These are phyloP conservation scores for Hibiscus tridactylites DNA, from an alignment of 345 rosid species.

Conservation along the genomic window DNA sequence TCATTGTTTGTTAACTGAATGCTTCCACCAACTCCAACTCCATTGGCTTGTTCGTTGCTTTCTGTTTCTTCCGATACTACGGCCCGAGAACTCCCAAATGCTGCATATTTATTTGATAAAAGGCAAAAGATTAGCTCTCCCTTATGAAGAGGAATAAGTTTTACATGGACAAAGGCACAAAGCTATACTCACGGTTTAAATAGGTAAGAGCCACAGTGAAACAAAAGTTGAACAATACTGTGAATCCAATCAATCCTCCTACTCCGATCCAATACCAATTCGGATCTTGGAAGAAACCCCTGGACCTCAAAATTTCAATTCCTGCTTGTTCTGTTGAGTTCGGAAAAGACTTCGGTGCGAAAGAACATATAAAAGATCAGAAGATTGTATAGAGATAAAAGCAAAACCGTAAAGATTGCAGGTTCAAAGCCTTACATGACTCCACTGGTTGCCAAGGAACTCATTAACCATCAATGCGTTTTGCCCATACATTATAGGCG, in stretches of 20 bases:
- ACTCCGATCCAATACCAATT: slow-evolving; percentile 72
- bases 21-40: slow-evolving; percentile 25
- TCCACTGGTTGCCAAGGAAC: slow-evolving; percentile 65
- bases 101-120: slow-evolving; percentile 25
- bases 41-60: slow-evolving; percentile 12
- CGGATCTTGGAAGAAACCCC: slow-evolving; percentile 34
- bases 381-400: background rate
- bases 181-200: slow-evolving; percentile 37
- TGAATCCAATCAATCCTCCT: slow-evolving; percentile 42
- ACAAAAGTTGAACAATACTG: slow-evolving; percentile 36
- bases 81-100: slow-evolving; percentile 46
- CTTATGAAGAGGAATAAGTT: slow-evolving; percentile 1
- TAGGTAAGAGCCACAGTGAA: slow-evolving; percentile 44
- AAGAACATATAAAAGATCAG: background rate
- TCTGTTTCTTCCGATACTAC: slow-evolving; percentile 36
- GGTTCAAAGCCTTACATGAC: slow-evolving; percentile 28
- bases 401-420: background rate
- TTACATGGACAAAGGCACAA: slow-evolving; percentile 10
- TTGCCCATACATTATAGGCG: slow-evolving; percentile 77
- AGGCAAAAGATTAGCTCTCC: background rate
- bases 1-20: slow-evolving; percentile 20
- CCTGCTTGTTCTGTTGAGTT: slow-evolving; percentile 31
- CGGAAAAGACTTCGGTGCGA: slow-evolving; percentile 12
- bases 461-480: slow-evolving; percentile 59
- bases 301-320: slow-evolving; percentile 30